These are phyloP conservation scores for Schizophyllum commune DNA, from an alignment of 1,284 basidiomycete genomes.

Conservation along the genomic window DNA sequence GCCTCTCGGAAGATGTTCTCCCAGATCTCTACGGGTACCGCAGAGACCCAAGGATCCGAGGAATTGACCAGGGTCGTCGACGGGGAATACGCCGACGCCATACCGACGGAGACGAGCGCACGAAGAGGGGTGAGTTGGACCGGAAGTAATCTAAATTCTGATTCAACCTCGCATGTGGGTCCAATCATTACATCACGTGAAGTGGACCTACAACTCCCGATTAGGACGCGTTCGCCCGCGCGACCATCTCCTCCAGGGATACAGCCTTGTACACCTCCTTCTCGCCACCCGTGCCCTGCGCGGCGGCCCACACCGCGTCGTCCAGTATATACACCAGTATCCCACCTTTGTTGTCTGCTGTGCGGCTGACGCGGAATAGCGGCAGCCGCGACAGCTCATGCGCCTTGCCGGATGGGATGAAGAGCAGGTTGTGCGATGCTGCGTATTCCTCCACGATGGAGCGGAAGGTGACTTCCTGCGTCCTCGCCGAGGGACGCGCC, in stretches of 20 bases:
- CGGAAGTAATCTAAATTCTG: too few species aligned
- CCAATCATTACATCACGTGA: neutral
- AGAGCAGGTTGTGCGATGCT: constrained; percentile 77
- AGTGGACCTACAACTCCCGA: neutral
- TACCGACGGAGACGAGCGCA: too few species aligned
- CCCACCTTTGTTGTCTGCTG: constrained; percentile 78
- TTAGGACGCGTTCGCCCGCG: constrained; percentile 37
- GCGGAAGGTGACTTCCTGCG: constrained; percentile 84
- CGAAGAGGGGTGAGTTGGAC: too few species aligned
- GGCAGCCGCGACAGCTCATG: constrained; percentile 82
- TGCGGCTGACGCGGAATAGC: constrained; percentile 74
- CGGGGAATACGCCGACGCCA: neutral
- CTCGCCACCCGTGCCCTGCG: constrained; percentile 28
- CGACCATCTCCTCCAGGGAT: constrained; percentile 61
- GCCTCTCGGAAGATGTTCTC: neutral
- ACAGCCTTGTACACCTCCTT: constrained; percentile 57
- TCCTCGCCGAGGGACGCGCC: constrained; percentile 37
- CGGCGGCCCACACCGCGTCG: constrained; percentile 79
- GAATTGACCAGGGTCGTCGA: neutral
- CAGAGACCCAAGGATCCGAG: neutral
- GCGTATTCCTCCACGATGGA: constrained; percentile 86
- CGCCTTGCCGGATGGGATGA: constrained; percentile 78
- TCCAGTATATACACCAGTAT: constrained; percentile 79
- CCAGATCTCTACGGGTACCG: neutral
- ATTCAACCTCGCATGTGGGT: neutral